These are phyloP conservation scores for Taiozyma sp. DNA, from an alignment of 1,139 yeast species.

Conservation along the genomic window DNA sequence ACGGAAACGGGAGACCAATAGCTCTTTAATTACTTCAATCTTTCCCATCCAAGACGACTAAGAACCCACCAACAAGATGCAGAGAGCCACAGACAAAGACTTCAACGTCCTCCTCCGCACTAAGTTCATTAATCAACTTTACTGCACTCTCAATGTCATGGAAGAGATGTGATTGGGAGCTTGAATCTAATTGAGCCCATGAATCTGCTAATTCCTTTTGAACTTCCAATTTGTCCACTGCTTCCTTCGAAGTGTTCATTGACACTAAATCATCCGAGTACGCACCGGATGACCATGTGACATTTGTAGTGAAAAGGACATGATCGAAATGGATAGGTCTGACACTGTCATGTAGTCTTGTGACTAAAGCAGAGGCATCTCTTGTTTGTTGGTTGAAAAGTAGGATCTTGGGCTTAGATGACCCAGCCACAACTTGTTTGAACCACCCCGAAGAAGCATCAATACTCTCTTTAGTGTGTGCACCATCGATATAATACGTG, in stretches of 20 bases:
- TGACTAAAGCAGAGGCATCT: conserved; percentile 67
- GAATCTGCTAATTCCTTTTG: conserved; percentile 69
- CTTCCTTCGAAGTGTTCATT: conserved; percentile 72
- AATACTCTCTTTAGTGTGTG: conserved; percentile 89
- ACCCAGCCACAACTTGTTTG: conserved; percentile 22
- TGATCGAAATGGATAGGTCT: conserved; percentile 51
- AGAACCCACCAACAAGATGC: conserved; percentile 89
- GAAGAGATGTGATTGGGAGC: conserved; percentile 48
- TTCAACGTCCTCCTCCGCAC: conserved; percentile 39
- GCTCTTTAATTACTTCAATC: background rate
- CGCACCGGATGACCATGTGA: conserved; percentile 81
- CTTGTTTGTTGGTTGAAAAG: conserved; percentile 93
- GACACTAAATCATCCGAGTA: conserved; percentile 85
- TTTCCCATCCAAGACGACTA: conserved; percentile 67
- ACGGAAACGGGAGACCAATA: too few species aligned
- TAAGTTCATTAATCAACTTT: conserved; percentile 40
- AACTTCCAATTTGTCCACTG: conserved; percentile 73
- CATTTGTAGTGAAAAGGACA: conserved; percentile 85
- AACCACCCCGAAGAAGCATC: conserved; percentile 83
- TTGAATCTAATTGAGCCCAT: conserved; percentile 58
- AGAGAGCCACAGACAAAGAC: conserved; percentile 93
- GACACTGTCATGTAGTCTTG: conserved; percentile 44
- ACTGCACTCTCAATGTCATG: conserved; percentile 76
- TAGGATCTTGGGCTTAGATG: conserved; percentile 36
- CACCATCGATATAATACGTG: conserved; percentile 90